Evolutionary conservation across 2,329 filamentous ascomycete species (phyloP).

Genomic region (Cordyceps cicadae): DNA sequence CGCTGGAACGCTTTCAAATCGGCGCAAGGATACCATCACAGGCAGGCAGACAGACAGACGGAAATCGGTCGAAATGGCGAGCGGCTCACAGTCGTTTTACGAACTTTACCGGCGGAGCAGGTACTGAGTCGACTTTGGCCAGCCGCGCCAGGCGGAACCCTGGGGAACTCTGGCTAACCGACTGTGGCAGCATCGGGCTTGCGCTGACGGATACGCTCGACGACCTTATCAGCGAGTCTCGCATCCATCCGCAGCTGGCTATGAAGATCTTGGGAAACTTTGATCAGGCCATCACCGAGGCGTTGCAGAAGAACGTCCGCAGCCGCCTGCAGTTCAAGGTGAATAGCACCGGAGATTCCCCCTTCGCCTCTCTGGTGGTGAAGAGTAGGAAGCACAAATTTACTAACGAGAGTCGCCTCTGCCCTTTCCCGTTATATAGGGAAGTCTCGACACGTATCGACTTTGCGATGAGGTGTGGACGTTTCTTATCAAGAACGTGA

Average conservation of each 20-base stretch:
- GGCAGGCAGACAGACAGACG: background rate
- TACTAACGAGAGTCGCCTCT: conserved; percentile 2
- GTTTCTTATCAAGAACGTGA: conserved; percentile 96
- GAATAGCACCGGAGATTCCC: conserved; percentile 18
- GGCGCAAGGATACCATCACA: background rate
- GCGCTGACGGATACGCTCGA: conserved; percentile 95
- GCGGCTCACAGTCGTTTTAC: conserved; percentile 58
- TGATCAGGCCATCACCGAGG: conserved; percentile 85
- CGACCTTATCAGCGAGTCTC: conserved; percentile 86
- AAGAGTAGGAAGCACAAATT: background rate
- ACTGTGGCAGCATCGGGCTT: conserved; percentile 68
- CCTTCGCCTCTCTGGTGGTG: background rate
- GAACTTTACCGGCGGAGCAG: conserved; percentile 98
- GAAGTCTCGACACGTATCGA: conserved; percentile 93
- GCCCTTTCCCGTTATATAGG: conserved; percentile 41
- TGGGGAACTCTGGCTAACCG: conserved; percentile 19
- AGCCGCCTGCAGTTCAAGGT: conserved; percentile 92
- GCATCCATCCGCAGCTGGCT: conserved; percentile 94
- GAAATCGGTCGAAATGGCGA: conserved; percentile 32
- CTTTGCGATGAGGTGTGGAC: conserved; percentile 99
- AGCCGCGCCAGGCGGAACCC: conserved; percentile 11
- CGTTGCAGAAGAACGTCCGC: conserved; percentile 87
- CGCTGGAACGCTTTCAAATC: background rate
- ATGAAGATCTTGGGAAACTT: conserved; percentile 98
- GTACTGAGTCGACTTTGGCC: conserved; percentile 43